Evolutionary conservation across 805 yeast species (phyloP), one percentile per base, ranked within the genome.

Genomic region (Ogataea ganodermae): DNA sequence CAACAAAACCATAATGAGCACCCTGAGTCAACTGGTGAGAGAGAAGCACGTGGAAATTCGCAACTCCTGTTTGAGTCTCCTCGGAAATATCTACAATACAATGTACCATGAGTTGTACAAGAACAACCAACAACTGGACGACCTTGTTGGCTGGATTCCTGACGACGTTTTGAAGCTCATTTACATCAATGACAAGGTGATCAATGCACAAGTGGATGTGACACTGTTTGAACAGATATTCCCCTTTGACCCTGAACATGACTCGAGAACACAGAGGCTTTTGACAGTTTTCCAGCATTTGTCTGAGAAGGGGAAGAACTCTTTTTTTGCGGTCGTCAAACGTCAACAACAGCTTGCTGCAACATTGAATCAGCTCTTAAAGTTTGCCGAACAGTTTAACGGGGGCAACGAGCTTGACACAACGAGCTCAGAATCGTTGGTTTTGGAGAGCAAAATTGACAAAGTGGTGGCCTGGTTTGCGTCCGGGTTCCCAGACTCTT

Each of bases 1-100:
- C 37, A 75, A 69, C 42, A 66, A 68, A 18, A 59, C 75, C 0
- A 71, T 84, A 1, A 71, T 85, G 64, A 65, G 62, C 20, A 79
- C 84, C 0, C 66, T 90, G 18, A 66, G 78, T 3, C 86, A 81
- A 50, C 67, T 91, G 32, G 73, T 84, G 2, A 75, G 96, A 60
- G 97, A 90, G 58, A 86, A 79, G 56, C 80, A 83, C 55, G 51
- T 72, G 4, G 81, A 76, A 17, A 86, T 87, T 18, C 76, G 97
- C 56, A 75, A 75, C 42, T 72, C 75, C 35, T 80, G 84, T 4
- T 77, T 88, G 2, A 62, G 67, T 7, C 66, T 83, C 4, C 69
- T 81, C 5, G 82, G 88, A 0, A 67, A 73, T 6, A 52, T 86
- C 8, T 89, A 80, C 63, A 71, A 82, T 48, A 69, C 71, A 6